Percentiles rank a stretch among this genome's conserved stretches.
These are phyloP conservation scores for Spergularia marina DNA, from an alignment of 148 eudicot species.

Conservation along the genomic window DNA sequence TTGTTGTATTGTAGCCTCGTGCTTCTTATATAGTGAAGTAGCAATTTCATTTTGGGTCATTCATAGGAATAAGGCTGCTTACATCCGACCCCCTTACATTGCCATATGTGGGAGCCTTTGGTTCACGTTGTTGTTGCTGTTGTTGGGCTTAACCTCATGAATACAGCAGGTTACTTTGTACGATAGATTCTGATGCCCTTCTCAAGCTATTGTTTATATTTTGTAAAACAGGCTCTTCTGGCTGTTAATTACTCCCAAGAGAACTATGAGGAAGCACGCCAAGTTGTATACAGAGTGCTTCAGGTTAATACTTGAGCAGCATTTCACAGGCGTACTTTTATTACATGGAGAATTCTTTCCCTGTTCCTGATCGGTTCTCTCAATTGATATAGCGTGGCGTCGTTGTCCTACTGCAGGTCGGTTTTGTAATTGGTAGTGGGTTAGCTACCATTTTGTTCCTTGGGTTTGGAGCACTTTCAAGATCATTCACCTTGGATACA, in stretches of 20 bases:
- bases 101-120: too few species aligned
- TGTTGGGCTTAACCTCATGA: not conserved
- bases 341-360: not conserved
- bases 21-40: too few species aligned
- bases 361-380: slow-evolving; percentile 2
- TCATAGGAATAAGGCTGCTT: too few species aligned
- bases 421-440: slow-evolving; percentile 57
- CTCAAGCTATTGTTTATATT: not conserved
- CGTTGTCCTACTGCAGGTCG: slow-evolving; percentile 46
- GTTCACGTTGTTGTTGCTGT: not conserved
- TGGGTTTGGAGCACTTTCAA: slow-evolving; percentile 54
- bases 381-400: not conserved
- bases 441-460: slow-evolving; percentile 62
- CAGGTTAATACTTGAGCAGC: slow-evolving; percentile 44
- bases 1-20: too few species aligned
- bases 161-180: not conserved
- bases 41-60: too few species aligned
- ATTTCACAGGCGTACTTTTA: not conserved
- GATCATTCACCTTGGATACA: slow-evolving; percentile 61
- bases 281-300: slow-evolving; percentile 69
- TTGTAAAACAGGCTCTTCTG: slow-evolving; percentile 65
- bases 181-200: not conserved
- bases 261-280: slow-evolving; percentile 64
- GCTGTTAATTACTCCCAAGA: slow-evolving; percentile 74
- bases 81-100: too few species aligned